These are phyloP conservation scores for Adansonia digitata DNA, from an alignment of 345 rosid species.

Conservation along the genomic window DNA sequence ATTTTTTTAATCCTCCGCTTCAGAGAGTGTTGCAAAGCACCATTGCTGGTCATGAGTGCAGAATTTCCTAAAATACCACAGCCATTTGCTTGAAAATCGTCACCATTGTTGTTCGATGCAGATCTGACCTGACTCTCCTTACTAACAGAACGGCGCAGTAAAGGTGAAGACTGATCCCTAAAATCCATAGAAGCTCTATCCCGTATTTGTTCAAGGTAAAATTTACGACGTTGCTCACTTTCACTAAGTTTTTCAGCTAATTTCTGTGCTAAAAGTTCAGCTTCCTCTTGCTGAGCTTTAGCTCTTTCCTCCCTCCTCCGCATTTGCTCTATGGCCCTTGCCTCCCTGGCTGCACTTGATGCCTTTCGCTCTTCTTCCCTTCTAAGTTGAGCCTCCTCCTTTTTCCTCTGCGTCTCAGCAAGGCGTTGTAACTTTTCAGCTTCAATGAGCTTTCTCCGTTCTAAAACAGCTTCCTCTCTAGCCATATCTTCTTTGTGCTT, in stretches of 20 bases:
- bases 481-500: slow-evolving; percentile 76
- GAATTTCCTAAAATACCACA: slow-evolving; percentile 26
- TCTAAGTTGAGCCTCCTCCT: slow-evolving; percentile 76
- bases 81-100: slow-evolving; percentile 43
- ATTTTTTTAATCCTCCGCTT: slow-evolving; percentile 62
- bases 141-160: slow-evolving; percentile 44
- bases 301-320: slow-evolving; percentile 69
- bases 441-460: slow-evolving; percentile 68
- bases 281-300: slow-evolving; percentile 82
- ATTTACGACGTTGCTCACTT: slow-evolving; percentile 72
- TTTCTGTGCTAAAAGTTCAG: slow-evolving; percentile 69
- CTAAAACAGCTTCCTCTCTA: slow-evolving; percentile 73
- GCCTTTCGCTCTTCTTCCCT: slow-evolving; percentile 82
- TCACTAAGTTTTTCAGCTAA: slow-evolving; percentile 67
- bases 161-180: slow-evolving; percentile 74
- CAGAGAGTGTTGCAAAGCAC: slow-evolving; percentile 45
- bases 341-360: slow-evolving; percentile 73
- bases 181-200: slow-evolving; percentile 81
- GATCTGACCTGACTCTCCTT: slow-evolving; percentile 57
- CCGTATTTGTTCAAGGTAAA: slow-evolving; percentile 68
- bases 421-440: slow-evolving; percentile 77
- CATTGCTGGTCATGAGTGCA: slow-evolving; percentile 33
- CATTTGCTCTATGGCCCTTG: slow-evolving; percentile 66
- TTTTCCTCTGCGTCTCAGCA: slow-evolving; percentile 67
- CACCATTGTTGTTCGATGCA: slow-evolving; percentile 36